Conservation (phyloP, 2,329 filamentous ascomycete species). For the Mollisia scopiformis region DNA sequence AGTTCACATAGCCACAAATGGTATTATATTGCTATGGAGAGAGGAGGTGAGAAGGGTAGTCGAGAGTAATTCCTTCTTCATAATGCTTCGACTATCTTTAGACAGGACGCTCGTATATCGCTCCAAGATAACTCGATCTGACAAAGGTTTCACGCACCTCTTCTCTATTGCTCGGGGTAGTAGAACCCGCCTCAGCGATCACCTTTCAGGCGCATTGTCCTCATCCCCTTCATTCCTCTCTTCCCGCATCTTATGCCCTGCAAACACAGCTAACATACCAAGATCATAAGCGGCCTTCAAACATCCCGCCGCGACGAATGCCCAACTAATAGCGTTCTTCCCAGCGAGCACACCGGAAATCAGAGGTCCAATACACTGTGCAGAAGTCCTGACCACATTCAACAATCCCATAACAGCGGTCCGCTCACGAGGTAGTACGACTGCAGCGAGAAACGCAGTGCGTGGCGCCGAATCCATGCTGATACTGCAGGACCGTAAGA, state of each 20-base stretch:
- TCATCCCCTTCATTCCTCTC: constrained; percentile 28
- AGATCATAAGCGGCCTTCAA: constrained; percentile 66
- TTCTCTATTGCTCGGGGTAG: no score
- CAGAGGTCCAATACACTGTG: constrained; percentile 63
- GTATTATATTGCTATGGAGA: no score
- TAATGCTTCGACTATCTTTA: no score
- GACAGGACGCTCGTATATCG: no score
- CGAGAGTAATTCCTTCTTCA: no score
- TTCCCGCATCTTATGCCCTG: constrained; percentile 34
- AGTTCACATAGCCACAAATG: no score
- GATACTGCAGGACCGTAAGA: constrained; percentile 63
- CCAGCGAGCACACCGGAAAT: constrained; percentile 66
- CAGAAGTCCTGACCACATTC: constrained; percentile 69
- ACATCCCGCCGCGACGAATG: constrained; percentile 63
- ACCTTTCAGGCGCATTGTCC: no score
- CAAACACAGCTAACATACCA: constrained; percentile 55
- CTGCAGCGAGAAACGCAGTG: constrained; percentile 68
- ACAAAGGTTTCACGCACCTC: no score
- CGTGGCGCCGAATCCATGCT: constrained; percentile 75
- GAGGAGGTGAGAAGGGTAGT: no score
- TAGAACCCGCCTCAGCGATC: no score
- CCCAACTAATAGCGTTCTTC: constrained; percentile 59
- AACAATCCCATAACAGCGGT: constrained; percentile 73
- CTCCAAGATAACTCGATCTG: no score
- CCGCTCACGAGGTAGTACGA: constrained; percentile 65